Percentiles rank a stretch among this genome's conserved stretches.
phyloP scores from a whole-genome alignment of 345 rosid species.

The Hypericum androsaemum region DNA sequence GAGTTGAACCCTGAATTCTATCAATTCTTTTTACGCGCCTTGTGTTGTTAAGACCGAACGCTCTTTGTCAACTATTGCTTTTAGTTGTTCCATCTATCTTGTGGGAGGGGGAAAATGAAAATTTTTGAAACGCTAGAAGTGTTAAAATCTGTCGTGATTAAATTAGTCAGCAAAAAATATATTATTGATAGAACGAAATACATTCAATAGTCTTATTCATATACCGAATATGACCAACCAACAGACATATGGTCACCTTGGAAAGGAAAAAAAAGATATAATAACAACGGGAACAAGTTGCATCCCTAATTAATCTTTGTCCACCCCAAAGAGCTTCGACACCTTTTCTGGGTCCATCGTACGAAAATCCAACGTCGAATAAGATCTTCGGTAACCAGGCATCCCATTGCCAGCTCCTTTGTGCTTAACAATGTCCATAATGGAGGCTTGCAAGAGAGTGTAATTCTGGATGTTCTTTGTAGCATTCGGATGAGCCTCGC shows the following conservation, averaged over 20 bases:
- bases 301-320: conserved; percentile 13
- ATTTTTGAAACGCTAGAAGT: too few species aligned
- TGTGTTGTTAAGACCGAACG: too few species aligned
- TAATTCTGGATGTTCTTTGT: conserved; percentile 40
- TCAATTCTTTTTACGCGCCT: too few species aligned
- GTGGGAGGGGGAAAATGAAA: too few species aligned
- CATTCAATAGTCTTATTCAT: too few species aligned
- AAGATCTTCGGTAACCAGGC: conserved; percentile 33
- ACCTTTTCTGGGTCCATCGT: conserved; percentile 35
- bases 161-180: too few species aligned
- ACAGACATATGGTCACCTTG: not conserved
- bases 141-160: too few species aligned
- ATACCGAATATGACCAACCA: too few species aligned
- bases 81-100: too few species aligned
- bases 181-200: too few species aligned
- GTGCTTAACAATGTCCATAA: conserved; percentile 37
- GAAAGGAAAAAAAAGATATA: not conserved
- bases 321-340: conserved; percentile 25
- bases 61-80: too few species aligned
- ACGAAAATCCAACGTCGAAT: conserved; percentile 44
- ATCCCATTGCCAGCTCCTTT: conserved; percentile 27
- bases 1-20: too few species aligned
- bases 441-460: conserved; percentile 47
- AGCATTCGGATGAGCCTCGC: conserved; percentile 52
- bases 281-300: not conserved